Base-by-base conservation (phyloP, 192 early-diverging fungal species). In the Martensiomyces pterosporus region DNA sequence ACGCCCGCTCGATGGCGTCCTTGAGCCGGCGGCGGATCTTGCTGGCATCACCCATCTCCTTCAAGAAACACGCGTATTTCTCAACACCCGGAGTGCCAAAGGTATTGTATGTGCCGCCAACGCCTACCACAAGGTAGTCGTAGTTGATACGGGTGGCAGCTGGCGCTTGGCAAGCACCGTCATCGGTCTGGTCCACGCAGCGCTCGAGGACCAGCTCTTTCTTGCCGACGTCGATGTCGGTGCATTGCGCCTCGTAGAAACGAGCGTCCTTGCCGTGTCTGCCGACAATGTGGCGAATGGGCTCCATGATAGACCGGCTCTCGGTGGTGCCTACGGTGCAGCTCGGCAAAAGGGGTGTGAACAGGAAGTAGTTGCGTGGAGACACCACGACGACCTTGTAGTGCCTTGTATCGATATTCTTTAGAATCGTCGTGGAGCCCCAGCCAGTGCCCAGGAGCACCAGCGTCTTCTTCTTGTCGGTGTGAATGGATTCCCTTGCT, bases 311-410 rank as follows among this genome's bases (percentile, higher is more conserved):
- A 38, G 84, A 88, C 33, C 88, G 77, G 71, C 85, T 89, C 57
- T 94, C 91, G 6, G 91, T 79, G 9, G 91, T 92, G 4, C 91
- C 91, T 0, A 92, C 89, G 1, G 86, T 81, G 26, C 82, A 84
- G 55, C 84, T 86, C n/a, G 92, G 89, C 43, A 94, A 74, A 24
- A 94, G 60, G 13, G 92, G 92, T 27, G 92, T 94, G 62, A 91
- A 89, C 19, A 89, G 64, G 64, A 92, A 92, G 62, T 90, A 85
- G 57, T 90, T 89, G 68, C 88, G 80, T 10, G 89, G 91, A 14
- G 85, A 89, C 0, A 93, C 74, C 7, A 90, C 85, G 0, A 84
- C 79, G 8, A 88, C 79, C 43, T 92, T 83, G 49, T 83, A 90
- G 21, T 66, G 48, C 17, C 68, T 43, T 24, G 79, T 84, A 64